Percentiles rank a stretch among this genome's conserved stretches.
These are phyloP conservation scores for Solanum sitiens DNA, from an alignment of 257 asterid genomes.

Conservation along the genomic window DNA sequence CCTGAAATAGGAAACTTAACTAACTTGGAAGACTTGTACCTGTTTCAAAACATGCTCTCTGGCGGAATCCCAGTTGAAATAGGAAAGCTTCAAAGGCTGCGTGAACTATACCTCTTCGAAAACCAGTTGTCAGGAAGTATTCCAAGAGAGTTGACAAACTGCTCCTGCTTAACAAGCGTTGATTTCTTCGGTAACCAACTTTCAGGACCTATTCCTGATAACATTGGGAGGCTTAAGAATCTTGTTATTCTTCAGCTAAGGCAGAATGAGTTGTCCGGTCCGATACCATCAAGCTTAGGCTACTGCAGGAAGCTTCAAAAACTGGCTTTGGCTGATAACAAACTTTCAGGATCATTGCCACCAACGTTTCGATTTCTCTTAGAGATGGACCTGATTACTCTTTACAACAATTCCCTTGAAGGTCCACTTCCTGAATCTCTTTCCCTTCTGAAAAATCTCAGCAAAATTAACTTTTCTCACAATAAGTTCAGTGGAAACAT, in stretches of 20 bases:
- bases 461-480: slow-evolving; percentile 57
- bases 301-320: slow-evolving; percentile 68
- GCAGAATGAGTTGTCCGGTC: slow-evolving; percentile 64
- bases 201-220: slow-evolving; percentile 60
- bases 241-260: slow-evolving; percentile 51
- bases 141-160: slow-evolving; percentile 65
- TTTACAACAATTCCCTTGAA: slow-evolving; percentile 78
- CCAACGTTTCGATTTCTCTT: slow-evolving; percentile 56
- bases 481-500: slow-evolving; percentile 57
- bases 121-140: slow-evolving; percentile 69
- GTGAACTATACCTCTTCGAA: slow-evolving; percentile 51
- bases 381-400: slow-evolving; percentile 43
- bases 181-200: slow-evolving; percentile 78
- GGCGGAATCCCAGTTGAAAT: slow-evolving; percentile 59
- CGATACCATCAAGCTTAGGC: slow-evolving; percentile 72
- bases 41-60: slow-evolving; percentile 61
- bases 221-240: slow-evolving; percentile 65
- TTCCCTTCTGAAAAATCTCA: slow-evolving; percentile 58
- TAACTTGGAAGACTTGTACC: slow-evolving; percentile 29
- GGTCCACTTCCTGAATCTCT: slow-evolving; percentile 76
- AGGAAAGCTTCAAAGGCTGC: slow-evolving; percentile 53
- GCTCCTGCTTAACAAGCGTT: slow-evolving; percentile 41
- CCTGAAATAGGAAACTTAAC: slow-evolving; percentile 66
- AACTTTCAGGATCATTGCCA: slow-evolving; percentile 66
- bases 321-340: slow-evolving; percentile 71